Evolutionary conservation across 495 filamentous ascomycete genomes (phyloP).

Genomic region (Lasiosphaeria ovina): DNA sequence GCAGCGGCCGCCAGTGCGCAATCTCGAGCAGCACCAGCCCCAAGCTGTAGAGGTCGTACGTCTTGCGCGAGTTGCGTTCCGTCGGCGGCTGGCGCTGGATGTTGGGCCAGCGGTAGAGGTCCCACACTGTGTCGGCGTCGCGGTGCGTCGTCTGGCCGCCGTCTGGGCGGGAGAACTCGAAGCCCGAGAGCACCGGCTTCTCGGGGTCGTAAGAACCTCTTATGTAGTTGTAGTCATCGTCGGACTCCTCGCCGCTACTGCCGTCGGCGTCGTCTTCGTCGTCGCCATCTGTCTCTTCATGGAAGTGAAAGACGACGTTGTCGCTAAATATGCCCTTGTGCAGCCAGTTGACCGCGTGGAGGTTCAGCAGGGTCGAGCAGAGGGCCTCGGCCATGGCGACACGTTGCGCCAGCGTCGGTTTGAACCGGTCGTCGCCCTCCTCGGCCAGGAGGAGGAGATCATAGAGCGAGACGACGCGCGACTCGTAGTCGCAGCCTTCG

Average conservation of each 20-base stretch:
- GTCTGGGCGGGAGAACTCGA: constrained; percentile 32
- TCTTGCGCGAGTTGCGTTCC: constrained; percentile 40
- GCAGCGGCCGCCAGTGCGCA: constrained; percentile 49
- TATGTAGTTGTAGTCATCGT: neutral
- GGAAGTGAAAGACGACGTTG: constrained; percentile 49
- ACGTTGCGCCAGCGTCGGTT: constrained; percentile 23
- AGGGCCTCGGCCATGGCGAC: constrained; percentile 25
- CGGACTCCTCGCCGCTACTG: neutral
- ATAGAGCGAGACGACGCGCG: constrained; percentile 22
- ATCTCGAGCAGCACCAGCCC: constrained; percentile 52
- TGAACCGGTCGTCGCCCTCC: neutral
- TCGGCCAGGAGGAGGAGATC: constrained; percentile 11
- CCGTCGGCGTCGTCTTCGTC: neutral
- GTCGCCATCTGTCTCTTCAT: neutral
- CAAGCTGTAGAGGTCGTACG: constrained; percentile 51
- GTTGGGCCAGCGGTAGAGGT: constrained; percentile 32
- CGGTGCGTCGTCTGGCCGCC: constrained; percentile 25
- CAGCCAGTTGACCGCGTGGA: constrained; percentile 57
- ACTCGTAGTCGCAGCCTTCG: constrained; percentile 18
- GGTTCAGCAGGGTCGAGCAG: constrained; percentile 27
- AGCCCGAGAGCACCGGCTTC: constrained; percentile 24
- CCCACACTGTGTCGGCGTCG: constrained; percentile 29
- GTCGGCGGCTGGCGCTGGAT: constrained; percentile 29
- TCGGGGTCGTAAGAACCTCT: constrained; percentile 13
- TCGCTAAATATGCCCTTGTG: constrained; percentile 56